Conservation (phyloP, 805 yeast species). For the Lipomyces mesembrius region DNA sequence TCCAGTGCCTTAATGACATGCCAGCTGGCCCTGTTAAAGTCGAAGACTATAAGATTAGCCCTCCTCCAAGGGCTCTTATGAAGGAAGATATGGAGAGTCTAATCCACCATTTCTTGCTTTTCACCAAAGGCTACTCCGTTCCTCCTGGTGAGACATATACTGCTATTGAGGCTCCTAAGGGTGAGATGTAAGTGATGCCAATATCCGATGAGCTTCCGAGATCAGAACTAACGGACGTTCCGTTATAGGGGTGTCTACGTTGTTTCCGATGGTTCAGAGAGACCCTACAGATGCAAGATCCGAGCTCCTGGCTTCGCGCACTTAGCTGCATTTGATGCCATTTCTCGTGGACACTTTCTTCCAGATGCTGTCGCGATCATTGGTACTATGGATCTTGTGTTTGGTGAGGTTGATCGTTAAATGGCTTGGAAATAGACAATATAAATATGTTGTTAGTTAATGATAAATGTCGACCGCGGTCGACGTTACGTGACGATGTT, state of each 20-base stretch:
- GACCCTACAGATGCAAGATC: slow-evolving; percentile 90
- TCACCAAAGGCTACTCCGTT: slow-evolving; percentile 85
- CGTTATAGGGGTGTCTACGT: slow-evolving; percentile 65
- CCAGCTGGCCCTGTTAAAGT: slow-evolving; percentile 91
- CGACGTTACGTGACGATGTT: background rate
- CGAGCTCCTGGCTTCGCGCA: slow-evolving; percentile 96
- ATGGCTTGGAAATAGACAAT: background rate
- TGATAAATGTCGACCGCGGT: background rate
- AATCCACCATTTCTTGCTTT: slow-evolving; percentile 84
- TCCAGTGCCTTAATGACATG: slow-evolving; percentile 88
- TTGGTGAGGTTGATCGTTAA: slow-evolving; percentile 90
- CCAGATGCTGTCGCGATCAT: slow-evolving; percentile 93
- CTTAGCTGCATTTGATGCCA: slow-evolving; percentile 84
- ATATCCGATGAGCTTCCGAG: background rate
- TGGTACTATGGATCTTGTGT: slow-evolving; percentile 94
- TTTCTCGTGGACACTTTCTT: slow-evolving; percentile 81
- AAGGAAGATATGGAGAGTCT: slow-evolving; percentile 92
- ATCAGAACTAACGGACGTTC: background rate
- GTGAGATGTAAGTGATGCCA: slow-evolving; percentile 64
- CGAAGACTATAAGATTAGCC: slow-evolving; percentile 83
- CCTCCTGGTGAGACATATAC: slow-evolving; percentile 92
- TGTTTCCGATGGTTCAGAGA: slow-evolving; percentile 85
- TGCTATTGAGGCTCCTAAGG: slow-evolving; percentile 92
- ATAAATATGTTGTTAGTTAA: background rate
- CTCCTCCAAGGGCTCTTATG: slow-evolving; percentile 82